phyloP scores from a whole-genome alignment of 768 basidiomycete genomes.

The Saitozyma podzolica region DNA sequence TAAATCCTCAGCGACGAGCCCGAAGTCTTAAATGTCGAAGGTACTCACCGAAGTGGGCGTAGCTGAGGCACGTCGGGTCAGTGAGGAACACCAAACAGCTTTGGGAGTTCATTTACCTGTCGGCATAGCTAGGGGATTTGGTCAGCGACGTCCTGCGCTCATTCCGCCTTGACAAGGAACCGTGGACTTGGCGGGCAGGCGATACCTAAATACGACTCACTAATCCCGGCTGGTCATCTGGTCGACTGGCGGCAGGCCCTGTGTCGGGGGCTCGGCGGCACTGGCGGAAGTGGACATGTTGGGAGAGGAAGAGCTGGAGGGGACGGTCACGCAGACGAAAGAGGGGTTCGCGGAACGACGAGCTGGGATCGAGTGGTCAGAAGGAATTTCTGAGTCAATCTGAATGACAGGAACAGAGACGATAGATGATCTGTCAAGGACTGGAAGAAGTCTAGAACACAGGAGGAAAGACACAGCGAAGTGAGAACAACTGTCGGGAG shows the following conservation, averaged over 20 bases:
- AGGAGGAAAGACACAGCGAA: too few species aligned
- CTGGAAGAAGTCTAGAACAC: too few species aligned
- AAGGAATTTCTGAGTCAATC: too few species aligned
- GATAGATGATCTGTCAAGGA: too few species aligned
- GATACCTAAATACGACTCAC: constrained; percentile 24
- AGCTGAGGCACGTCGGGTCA: constrained; percentile 18
- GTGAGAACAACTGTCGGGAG: too few species aligned
- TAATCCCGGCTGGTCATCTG: constrained; percentile 51
- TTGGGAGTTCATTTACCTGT: constrained; percentile 25
- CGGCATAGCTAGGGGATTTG: constrained; percentile 38
- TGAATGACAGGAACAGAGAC: too few species aligned
- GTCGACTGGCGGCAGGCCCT: constrained; percentile 40
- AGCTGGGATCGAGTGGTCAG: too few species aligned
- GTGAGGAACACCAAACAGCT: neutral
- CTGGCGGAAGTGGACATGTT: constrained; percentile 2
- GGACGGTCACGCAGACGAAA: too few species aligned
- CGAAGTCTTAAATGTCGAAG: neutral
- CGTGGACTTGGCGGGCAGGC: neutral
- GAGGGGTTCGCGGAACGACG: too few species aligned
- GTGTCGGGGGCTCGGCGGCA: constrained; percentile 20
- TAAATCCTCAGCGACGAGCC: neutral
- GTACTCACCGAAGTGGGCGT: constrained; percentile 40
- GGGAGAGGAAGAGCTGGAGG: too few species aligned
- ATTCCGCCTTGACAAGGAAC: neutral
- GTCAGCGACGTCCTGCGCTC: neutral